phyloP scores from a whole-genome alignment of 1,284 basidiomycete species.

The Irpex sp. region DNA sequence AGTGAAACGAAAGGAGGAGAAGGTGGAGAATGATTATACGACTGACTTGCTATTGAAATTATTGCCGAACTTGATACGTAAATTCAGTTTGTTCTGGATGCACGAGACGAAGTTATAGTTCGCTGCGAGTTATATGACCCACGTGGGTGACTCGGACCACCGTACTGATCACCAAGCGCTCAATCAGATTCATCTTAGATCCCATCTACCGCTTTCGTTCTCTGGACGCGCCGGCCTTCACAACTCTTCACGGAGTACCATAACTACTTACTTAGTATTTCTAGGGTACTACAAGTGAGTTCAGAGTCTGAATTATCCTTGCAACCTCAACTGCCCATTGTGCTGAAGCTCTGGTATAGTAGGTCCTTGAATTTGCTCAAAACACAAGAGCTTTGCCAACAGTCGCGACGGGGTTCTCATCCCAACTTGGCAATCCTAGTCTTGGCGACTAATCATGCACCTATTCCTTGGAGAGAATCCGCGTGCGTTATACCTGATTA shows the following conservation, averaged over 20 bases:
- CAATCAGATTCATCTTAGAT: background rate
- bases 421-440: background rate
- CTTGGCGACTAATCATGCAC: conserved; percentile 46
- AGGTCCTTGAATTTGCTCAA: too few relatives aligned
- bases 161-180: background rate
- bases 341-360: too few relatives aligned
- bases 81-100: too few relatives aligned
- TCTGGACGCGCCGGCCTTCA: background rate
- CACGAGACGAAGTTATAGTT: background rate
- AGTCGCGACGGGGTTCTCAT: background rate
- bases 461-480: conserved; percentile 66
- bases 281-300: background rate
- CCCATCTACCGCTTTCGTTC: background rate
- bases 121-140: background rate
- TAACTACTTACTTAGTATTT: too few relatives aligned
- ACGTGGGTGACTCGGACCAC: background rate
- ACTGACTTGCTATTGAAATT: background rate
- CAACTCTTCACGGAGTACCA: background rate
- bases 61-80: too few relatives aligned
- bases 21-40: background rate
- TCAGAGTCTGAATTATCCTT: background rate
- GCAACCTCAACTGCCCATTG: too few relatives aligned
- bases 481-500: conserved; percentile 68
- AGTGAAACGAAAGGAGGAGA: background rate
- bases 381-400: background rate